These are phyloP conservation scores for Talaromyces sp. DNA, from an alignment of 2,329 filamentous ascomycete species.

Conservation along the genomic window DNA sequence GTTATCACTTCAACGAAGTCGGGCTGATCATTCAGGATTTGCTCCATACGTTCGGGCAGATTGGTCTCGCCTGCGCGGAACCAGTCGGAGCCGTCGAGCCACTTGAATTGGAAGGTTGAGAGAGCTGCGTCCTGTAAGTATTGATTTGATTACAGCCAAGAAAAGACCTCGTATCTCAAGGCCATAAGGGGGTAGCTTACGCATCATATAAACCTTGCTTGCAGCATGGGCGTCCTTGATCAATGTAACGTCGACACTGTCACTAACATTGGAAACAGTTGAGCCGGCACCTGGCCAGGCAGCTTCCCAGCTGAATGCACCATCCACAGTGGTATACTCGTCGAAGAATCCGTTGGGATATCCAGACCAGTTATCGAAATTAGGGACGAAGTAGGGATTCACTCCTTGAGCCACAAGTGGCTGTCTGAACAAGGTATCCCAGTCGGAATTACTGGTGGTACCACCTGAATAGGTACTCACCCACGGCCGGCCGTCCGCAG, in stretches of 20 bases:
- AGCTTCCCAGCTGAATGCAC: constrained; percentile 8
- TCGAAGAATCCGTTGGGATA: constrained; percentile 7
- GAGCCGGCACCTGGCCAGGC: constrained; percentile 3
- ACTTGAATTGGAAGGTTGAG: constrained; percentile 11
- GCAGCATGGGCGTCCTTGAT: constrained; percentile 4
- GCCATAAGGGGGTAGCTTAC: background rate
- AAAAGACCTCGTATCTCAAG: background rate
- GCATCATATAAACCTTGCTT: constrained; percentile 10
- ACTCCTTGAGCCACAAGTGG: background rate
- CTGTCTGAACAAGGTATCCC: background rate
- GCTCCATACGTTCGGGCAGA: constrained; percentile 7
- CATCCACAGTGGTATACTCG: constrained; percentile 1
- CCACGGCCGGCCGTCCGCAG: constrained; percentile 6
- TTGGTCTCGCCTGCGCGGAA: constrained; percentile 9
- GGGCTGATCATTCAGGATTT: constrained; percentile 3
- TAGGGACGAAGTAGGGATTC: constrained; percentile 4
- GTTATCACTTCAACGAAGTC: constrained; percentile 8
- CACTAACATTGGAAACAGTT: constrained; percentile 2
- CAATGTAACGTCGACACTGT: background rate
- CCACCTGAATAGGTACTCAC: constrained; percentile 7
- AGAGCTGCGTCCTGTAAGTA: background rate
- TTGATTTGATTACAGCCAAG: background rate
- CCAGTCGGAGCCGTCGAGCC: background rate
- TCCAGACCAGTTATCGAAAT: constrained; percentile 4
- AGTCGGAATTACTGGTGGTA: background rate